These are phyloP conservation scores for Corallochytrium limacisporum DNA, from an alignment of 78 protist species.

Conservation along the genomic window DNA sequence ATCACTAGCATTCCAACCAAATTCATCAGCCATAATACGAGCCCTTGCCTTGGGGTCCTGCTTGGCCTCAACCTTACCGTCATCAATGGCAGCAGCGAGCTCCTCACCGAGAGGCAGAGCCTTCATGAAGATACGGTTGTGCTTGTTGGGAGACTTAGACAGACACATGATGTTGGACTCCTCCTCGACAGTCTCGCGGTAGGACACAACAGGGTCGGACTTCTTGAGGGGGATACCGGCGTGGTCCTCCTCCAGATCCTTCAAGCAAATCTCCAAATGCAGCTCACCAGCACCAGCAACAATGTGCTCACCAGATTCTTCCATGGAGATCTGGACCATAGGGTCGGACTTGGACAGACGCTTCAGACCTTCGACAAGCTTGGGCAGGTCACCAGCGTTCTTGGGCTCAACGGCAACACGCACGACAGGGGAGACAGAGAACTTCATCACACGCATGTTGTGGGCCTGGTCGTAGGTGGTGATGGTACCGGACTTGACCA, in stretches of 20 bases:
- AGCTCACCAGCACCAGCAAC: slow-evolving; percentile 99
- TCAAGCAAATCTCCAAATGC: slow-evolving; percentile 95
- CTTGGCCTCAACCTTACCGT: slow-evolving; percentile 37
- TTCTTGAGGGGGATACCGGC: slow-evolving; percentile 66
- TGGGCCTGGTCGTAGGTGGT: slow-evolving; percentile 76
- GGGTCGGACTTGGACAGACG: slow-evolving; percentile 72
- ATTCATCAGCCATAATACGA: slow-evolving; percentile 57
- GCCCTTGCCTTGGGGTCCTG: slow-evolving; percentile 73
- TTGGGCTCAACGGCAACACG: slow-evolving; percentile 94
- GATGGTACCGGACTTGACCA: slow-evolving; percentile 96
- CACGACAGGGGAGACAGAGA: slow-evolving; percentile 98
- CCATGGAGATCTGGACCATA: slow-evolving; percentile 72
- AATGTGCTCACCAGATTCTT: slow-evolving; percentile 97
- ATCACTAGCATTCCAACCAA: slow-evolving; percentile 66
- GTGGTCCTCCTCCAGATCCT: slow-evolving; percentile 91
- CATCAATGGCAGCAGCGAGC: slow-evolving; percentile 77
- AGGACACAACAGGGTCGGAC: slow-evolving; percentile 97
- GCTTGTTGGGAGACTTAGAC: slow-evolving; percentile 99
- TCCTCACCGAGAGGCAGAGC: slow-evolving; percentile 84
- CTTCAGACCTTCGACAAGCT: slow-evolving; percentile 98
- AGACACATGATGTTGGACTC: slow-evolving; percentile 50
- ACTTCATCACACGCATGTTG: slow-evolving; percentile 91
- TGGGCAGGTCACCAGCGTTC: slow-evolving; percentile 73
- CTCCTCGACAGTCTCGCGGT: slow-evolving; percentile 82
- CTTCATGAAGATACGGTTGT: slow-evolving; percentile 91